Base-by-base conservation (phyloP, 345 rosid species). In the Cardamine resedifolia region DNA sequence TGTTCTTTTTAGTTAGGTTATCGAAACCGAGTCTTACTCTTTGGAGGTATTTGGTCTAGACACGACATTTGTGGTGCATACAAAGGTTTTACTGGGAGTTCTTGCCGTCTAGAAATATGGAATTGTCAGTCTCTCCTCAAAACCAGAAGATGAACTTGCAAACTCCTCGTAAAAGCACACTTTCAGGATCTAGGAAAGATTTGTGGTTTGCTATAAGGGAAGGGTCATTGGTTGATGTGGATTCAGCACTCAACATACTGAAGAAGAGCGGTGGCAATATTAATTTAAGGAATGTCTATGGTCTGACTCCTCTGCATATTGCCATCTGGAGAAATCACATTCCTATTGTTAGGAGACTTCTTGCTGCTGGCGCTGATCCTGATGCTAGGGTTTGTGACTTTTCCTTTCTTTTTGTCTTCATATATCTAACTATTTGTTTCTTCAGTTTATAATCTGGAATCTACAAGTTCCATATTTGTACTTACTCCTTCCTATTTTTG, bases 251-350 rank as follows among this genome's bases (percentile, higher is more conserved):
- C 57, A 83, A 75, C 21, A 56, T 76, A 50, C 69, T 90, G 56
- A 95, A 91, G 96, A 95, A 95, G 80, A 90, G 51, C 49, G 96
- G 97, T 62, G 96, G 88, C 51, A 87, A 84, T 78, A 72, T 91
- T 12, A 86, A 95, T 78, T 64, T 85, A 53, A 84, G 97, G 77
- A 95, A 90, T 72, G 64, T 36, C 21, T 85, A 81, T 84, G 99
- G 99, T 30, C 70, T 90, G 72, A 89, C 97, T 70, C 90, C 96
- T 61, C 90, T 95, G 75, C 97, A 91, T 77, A 74, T 88, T 62
- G 99, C 99, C 21, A 78, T 83, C 51, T 91, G 97, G 99, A 95
- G 97, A 85, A 95, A 95, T 68, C 87, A 90, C 80, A 77, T 95
- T 83, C 99, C 97, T 34, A 80, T 91, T 60, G 86, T 88, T 72